Conservation (phyloP, 1,284 basidiomycete genomes). For the Meripilus lineatus region DNA sequence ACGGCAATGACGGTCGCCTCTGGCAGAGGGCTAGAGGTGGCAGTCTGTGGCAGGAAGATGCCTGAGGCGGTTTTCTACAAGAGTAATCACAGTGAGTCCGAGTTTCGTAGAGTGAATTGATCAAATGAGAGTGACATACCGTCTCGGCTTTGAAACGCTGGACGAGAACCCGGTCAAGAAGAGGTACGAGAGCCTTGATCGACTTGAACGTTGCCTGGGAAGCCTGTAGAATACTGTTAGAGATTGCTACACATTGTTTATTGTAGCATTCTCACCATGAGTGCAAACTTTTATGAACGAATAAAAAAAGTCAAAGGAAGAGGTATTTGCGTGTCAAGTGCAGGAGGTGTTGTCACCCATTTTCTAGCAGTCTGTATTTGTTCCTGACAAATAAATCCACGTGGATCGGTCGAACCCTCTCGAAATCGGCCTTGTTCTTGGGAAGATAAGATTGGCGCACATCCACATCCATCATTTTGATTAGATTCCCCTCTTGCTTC, state of each 20-base stretch:
- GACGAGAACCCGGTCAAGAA: slow-evolving; percentile 95
- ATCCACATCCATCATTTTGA: no score
- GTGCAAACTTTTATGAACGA: slow-evolving; percentile 5
- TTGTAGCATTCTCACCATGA: slow-evolving; percentile 14
- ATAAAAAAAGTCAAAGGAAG: slow-evolving; percentile 5
- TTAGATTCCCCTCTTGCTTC: no score
- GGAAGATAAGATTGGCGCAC: no score
- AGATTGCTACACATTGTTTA: background rate
- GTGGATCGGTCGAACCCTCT: no score
- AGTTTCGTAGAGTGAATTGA: background rate
- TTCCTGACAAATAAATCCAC: slow-evolving; percentile 26
- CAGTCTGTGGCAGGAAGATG: slow-evolving; percentile 89
- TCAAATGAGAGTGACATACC: slow-evolving; percentile 38
- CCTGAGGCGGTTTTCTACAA: slow-evolving; percentile 89
- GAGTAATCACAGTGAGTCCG: background rate
- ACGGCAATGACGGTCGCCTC: slow-evolving; percentile 97
- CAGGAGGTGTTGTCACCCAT: slow-evolving; percentile 9
- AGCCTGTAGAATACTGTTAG: background rate
- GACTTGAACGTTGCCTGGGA: slow-evolving; percentile 79
- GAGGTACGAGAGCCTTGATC: slow-evolving; percentile 88
- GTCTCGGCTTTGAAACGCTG: slow-evolving; percentile 96
- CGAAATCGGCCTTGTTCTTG: no score
- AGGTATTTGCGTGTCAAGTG: background rate
- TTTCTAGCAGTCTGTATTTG: slow-evolving; percentile 27
- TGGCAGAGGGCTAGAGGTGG: slow-evolving; percentile 80